These are phyloP conservation scores for Mycena alexandri DNA, from an alignment of 768 basidiomycete genomes.

Conservation along the genomic window DNA sequence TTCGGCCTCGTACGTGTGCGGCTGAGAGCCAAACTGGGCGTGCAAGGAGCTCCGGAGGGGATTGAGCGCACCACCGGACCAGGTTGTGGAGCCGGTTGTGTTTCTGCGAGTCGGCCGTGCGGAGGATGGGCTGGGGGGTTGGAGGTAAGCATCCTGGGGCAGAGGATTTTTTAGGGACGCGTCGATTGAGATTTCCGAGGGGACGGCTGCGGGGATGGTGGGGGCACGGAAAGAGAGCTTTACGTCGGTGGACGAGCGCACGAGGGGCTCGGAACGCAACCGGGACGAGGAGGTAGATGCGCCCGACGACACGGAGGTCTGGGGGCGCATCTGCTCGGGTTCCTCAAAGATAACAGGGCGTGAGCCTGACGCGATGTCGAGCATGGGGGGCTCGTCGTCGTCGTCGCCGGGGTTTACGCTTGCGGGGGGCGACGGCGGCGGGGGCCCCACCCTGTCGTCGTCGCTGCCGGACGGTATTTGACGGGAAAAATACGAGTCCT, in stretches of 20 bases:
- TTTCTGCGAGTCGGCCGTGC: slow-evolving; percentile 70
- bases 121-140: slow-evolving; percentile 65
- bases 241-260: slow-evolving; percentile 66
- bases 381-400: slow-evolving; percentile 34
- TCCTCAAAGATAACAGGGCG: slow-evolving; percentile 52
- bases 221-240: slow-evolving; percentile 53
- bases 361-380: slow-evolving; percentile 35
- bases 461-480: slow-evolving; percentile 39
- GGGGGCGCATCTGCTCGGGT: slow-evolving; percentile 41
- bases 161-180: slow-evolving; percentile 41
- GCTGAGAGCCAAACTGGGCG: slow-evolving; percentile 49
- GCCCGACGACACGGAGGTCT: slow-evolving; percentile 35
- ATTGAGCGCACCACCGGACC: slow-evolving; percentile 31
- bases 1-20: slow-evolving; percentile 51
- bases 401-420: slow-evolving; percentile 47
- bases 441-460: slow-evolving; percentile 43
- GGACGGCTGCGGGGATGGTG: slow-evolving; percentile 17
- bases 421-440: slow-evolving; percentile 50
- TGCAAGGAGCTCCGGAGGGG: slow-evolving; percentile 45
- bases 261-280: slow-evolving; percentile 46
- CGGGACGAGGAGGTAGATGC: slow-evolving; percentile 47
- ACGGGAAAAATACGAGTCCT: slow-evolving; percentile 50
- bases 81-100: slow-evolving; percentile 71
- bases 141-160: slow-evolving; percentile 62
- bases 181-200: slow-evolving; percentile 31